Percentiles rank a stretch among this genome's conserved stretches.
Conservation (phyloP, 805 yeast species). For the Teunomyces aglyptinius region DNA sequence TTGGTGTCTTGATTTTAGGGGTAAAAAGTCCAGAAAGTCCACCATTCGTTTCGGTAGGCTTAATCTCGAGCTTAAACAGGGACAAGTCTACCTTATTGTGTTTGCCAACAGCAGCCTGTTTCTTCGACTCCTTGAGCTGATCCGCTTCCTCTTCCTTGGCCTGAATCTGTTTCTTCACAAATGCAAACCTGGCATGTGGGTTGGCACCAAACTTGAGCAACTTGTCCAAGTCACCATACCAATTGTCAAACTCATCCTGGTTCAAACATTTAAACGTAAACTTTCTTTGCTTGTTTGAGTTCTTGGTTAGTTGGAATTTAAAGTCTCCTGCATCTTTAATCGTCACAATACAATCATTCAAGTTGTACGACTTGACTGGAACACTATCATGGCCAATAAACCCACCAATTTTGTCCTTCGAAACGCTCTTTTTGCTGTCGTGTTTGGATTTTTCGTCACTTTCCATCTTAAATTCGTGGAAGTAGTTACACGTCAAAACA, state of each 20-base stretch:
- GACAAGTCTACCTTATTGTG: background rate
- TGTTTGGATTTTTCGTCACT: slow-evolving; percentile 11
- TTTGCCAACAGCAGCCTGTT: background rate
- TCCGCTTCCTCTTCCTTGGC: slow-evolving; percentile 14
- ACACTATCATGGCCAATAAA: slow-evolving; percentile 39
- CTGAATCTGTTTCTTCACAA: slow-evolving; percentile 42
- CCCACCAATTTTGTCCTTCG: slow-evolving; percentile 38
- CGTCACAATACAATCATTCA: slow-evolving; percentile 34
- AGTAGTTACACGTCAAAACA: slow-evolving; percentile 41
- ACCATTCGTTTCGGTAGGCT: slow-evolving; percentile 2
- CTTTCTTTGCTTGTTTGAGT: slow-evolving; percentile 27
- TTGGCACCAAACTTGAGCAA: slow-evolving; percentile 45
- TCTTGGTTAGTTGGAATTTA: slow-evolving; percentile 34
- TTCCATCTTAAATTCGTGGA: slow-evolving; percentile 43
- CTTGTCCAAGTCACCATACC: slow-evolving; percentile 57
- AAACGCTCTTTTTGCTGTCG: slow-evolving; percentile 11
- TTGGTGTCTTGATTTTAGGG: slow-evolving; percentile 38
- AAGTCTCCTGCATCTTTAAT: slow-evolving; percentile 31
- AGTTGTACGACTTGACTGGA: slow-evolving; percentile 41
- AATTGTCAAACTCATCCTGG: slow-evolving; percentile 43
- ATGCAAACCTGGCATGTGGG: slow-evolving; percentile 50
- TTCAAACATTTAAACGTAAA: slow-evolving; percentile 46
- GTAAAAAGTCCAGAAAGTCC: slow-evolving; percentile 38
- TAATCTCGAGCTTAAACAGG: background rate
- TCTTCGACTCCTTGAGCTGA: slow-evolving; percentile 4